Evolutionary conservation across 345 rosid genomes (phyloP), one percentile per base, ranked within the genome.

Genomic region (Arabidopsis thaliana): DNA sequence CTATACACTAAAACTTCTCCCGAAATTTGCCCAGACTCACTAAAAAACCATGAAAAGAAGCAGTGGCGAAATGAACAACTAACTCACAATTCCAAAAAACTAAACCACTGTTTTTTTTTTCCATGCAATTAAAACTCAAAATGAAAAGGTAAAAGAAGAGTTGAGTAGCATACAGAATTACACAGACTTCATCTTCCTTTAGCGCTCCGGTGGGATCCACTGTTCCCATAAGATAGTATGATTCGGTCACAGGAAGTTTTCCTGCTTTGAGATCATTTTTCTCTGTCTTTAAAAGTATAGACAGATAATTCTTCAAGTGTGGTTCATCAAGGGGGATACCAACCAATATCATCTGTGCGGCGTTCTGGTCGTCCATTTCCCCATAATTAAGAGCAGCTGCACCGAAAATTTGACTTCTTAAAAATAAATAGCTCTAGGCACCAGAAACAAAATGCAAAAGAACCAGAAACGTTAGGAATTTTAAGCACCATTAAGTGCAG

Each of bases 151-250:
- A 64, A 14, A 14, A 23, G 36, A 59, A 40, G 65, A 60, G 37
- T 1, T 1, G 23, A 20, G 30, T 64, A 59, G 69, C 98, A 3
- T 85, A 93, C 98, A 88, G 79, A 58, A 93, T 87, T 45, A 93
- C 75, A 79, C 96, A 82, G 73, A 93, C 94, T 93, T 93, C 90
- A 82, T 83, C 80, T 11, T 78, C 67, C 81, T 84, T 79, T 14
- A 93, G 81, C 67, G 41, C 65, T 66, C 87, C 87, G 0, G 97
- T 87, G 53, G 98, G 98, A 78, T 93, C 94, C 22, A 77, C 86
- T 11, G 94, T 93, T 30, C 97, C 98, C 97, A 93, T 89, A 11
- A 93, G 76, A 82, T 93, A 87, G 72, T 83, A 88, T 23, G 91
- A 87, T 33, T 93, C 97, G 0, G 85, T 37, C 7, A 91, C 63